Evolutionary conservation across 1,139 yeast species (phyloP).

Genomic region (Yamadazyma dendronema): DNA sequence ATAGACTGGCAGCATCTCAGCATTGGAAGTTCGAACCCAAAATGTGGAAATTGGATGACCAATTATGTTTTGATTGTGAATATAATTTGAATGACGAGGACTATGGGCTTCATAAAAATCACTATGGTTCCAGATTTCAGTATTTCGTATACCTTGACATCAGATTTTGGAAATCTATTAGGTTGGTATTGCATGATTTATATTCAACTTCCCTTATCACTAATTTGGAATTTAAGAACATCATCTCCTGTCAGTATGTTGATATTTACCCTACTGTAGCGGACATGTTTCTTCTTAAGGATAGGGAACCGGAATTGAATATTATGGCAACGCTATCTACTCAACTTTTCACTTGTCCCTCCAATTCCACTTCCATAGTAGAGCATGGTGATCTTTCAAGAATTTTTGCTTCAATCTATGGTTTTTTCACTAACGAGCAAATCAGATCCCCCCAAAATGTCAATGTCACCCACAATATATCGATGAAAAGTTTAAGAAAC

Average conservation of each 20-base stretch:
- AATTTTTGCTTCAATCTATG: constrained; percentile 64
- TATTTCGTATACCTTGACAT: constrained; percentile 69
- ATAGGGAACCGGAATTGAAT: constrained; percentile 81
- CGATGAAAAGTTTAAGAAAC: constrained; percentile 59
- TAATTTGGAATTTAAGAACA: constrained; percentile 54
- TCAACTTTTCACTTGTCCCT: constrained; percentile 83
- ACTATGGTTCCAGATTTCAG: constrained; percentile 72
- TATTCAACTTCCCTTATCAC: constrained; percentile 71
- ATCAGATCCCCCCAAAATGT: constrained; percentile 49
- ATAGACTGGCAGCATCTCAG: constrained; percentile 10
- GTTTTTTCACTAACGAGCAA: constrained; percentile 59
- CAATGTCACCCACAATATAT: constrained; percentile 40
- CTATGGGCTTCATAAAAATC: constrained; percentile 27
- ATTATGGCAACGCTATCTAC: constrained; percentile 76
- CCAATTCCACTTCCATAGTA: constrained; percentile 68
- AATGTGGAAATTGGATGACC: constrained; percentile 42
- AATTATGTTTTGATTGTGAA: constrained; percentile 44
- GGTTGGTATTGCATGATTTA: constrained; percentile 63
- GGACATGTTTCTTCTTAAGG: constrained; percentile 67
- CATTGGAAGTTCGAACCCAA: constrained; percentile 42
- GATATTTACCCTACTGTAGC: constrained; percentile 80
- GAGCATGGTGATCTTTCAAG: constrained; percentile 69
- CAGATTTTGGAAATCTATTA: constrained; percentile 67
- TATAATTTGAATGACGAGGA: constrained; percentile 36
- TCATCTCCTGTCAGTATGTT: constrained; percentile 75